These are phyloP conservation scores for Scutellaria barbata DNA, from an alignment of 257 asterid genomes.

Conservation along the genomic window DNA sequence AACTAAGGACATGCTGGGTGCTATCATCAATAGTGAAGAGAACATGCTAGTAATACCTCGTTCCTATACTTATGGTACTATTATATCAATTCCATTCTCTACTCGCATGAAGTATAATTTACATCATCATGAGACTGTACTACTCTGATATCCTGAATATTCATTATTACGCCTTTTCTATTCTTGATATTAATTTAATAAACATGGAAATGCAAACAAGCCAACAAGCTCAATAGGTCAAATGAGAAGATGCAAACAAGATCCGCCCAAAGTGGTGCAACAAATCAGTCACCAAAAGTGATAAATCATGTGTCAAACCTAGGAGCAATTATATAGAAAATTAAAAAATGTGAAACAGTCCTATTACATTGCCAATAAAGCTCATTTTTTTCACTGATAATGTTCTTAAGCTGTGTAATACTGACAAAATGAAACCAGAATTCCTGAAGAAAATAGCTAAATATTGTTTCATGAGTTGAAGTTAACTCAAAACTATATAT, in stretches of 20 bases:
- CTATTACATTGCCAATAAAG: slow-evolving; percentile 7
- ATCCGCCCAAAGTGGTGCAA: background rate
- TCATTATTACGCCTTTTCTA: background rate
- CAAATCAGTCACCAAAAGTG: background rate
- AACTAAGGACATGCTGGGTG: background rate
- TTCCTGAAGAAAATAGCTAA: background rate
- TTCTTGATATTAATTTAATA: background rate
- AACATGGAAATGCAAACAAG: background rate
- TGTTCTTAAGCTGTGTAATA: background rate
- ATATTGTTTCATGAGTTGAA: background rate
- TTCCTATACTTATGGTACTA: background rate
- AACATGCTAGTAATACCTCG: background rate
- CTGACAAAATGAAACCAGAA: background rate
- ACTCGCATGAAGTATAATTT: background rate
- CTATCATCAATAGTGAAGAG: background rate
- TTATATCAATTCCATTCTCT: background rate
- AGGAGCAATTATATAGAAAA: background rate
- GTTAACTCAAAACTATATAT: background rate
- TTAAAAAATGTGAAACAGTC: background rate
- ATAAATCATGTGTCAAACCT: background rate
- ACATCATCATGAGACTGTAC: slow-evolving; percentile 1
- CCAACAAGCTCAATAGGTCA: slow-evolving; percentile 4
- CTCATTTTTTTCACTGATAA: background rate
- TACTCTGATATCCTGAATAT: no score
- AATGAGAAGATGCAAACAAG: slow-evolving; percentile 5